phyloP scores from a whole-genome alignment of 2,329 filamentous ascomycete genomes.

The Tolypocladium amazonense region DNA sequence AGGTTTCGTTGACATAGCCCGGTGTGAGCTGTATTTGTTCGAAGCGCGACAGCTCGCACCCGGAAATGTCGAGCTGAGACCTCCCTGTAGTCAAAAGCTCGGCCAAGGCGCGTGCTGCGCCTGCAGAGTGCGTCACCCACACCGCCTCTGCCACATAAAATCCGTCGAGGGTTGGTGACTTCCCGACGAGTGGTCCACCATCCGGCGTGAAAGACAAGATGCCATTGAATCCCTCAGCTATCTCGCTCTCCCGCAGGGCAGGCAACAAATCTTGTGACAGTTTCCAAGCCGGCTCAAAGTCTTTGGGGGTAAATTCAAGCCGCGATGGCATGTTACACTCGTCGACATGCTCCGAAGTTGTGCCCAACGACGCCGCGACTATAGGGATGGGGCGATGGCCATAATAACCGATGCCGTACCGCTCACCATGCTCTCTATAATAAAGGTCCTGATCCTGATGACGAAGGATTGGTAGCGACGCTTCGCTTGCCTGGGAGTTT shows the following conservation, averaged over 20 bases:
- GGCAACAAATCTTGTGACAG: slow-evolving; percentile 44
- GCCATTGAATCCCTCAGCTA: slow-evolving; percentile 53
- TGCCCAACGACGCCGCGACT: slow-evolving; percentile 40
- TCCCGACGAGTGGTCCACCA: slow-evolving; percentile 48
- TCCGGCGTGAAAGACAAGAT: slow-evolving; percentile 58
- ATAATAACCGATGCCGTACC: slow-evolving; percentile 53
- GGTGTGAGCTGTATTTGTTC: slow-evolving; percentile 48
- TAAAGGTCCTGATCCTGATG: slow-evolving; percentile 55
- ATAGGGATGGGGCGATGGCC: slow-evolving; percentile 53
- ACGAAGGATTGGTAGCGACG: slow-evolving; percentile 45
- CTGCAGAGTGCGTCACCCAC: slow-evolving; percentile 57
- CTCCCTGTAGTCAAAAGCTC: slow-evolving; percentile 45
- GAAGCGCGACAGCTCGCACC: slow-evolving; percentile 50
- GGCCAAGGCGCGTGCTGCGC: slow-evolving; percentile 49
- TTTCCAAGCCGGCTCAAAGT: slow-evolving; percentile 51
- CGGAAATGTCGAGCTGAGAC: slow-evolving; percentile 44
- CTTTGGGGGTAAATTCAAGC: slow-evolving; percentile 45
- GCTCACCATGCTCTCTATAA: slow-evolving; percentile 53
- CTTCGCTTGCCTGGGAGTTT: slow-evolving; percentile 30
- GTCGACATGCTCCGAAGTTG: slow-evolving; percentile 40
- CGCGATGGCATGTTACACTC: slow-evolving; percentile 55
- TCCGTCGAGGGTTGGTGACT: slow-evolving; percentile 45
- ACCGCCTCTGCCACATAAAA: slow-evolving; percentile 57
- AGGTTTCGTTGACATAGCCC: slow-evolving; percentile 47
- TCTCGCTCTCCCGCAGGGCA: slow-evolving; percentile 33